Evolutionary conservation across 2,329 filamentous ascomycete species (phyloP), one percentile per base, ranked within the genome.

Genomic region (Monosporascus sp.): DNA sequence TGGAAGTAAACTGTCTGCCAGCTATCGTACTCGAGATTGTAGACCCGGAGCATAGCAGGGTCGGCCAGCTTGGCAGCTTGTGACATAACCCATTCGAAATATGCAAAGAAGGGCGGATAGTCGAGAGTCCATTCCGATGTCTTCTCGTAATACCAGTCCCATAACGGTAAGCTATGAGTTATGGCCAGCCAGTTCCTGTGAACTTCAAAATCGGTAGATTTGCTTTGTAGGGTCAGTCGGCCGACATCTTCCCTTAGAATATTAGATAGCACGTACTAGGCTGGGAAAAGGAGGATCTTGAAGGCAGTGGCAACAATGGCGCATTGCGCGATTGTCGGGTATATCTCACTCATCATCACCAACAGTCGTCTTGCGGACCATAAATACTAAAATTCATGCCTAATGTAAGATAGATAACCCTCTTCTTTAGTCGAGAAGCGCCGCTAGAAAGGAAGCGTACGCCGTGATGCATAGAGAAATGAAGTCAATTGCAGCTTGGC

Each of bases 111-210:
- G 7, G 94, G 94, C 35, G 94, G 94, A 69, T 99, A 99, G 75
- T 99, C 94, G 66, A 99, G 86, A 0, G 94, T 99, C 94, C 94
- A 99, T 90, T 97, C 90, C 54, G 94, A 99, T 2, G 92, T 96
- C 74, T 92, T 88, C 78, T 99, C 94, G 68, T 87, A 92, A 73
- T 99, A 99, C 94, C 94, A 99, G 61, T 95, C 79, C 70, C 88
- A 84, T 49, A 92, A 73, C 3, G 93, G 89, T 20, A 97, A 80
- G 56, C 89, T 96, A 72, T 96, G 80, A 5, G 94, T 97, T 62
- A 97, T 90, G 58, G 94, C 94, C 41, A 99, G 84, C 94, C 94
- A 99, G 76, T 99, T 99, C 60, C 94, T 87, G 73, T 99, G 94
- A 52, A 99, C 94, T 72, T 99, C 94, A 65, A 99, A 99, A 71